Percentiles rank a stretch among this genome's conserved stretches.
phyloP scores from a whole-genome alignment of 2,329 filamentous ascomycete species.

The Aspergillus phoenicis region DNA sequence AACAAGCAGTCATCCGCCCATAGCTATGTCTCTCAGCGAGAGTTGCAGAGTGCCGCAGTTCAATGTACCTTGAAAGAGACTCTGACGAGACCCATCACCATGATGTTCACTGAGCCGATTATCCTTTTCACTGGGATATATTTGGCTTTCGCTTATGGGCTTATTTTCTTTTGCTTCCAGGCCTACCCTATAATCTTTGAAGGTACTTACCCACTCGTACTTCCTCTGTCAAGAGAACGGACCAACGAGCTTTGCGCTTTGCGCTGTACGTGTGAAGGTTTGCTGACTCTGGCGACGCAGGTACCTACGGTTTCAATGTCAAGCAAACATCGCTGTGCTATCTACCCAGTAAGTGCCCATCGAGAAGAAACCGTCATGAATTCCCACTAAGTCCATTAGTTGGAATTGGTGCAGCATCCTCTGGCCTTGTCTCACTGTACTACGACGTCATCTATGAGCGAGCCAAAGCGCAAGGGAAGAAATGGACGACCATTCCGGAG shows the following conservation, averaged over 20 bases:
- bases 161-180: conserved; percentile 75
- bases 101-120: conserved; percentile 73
- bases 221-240: not conserved
- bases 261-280: not conserved
- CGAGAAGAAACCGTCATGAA: not conserved
- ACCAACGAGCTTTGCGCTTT: not conserved
- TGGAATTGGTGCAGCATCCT: conserved; percentile 62
- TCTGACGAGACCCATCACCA: conserved; percentile 69
- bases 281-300: conserved; percentile 22
- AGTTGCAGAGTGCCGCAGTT: conserved; percentile 54
- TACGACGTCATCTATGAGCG: conserved; percentile 65
- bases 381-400: conserved; percentile 40
- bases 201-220: conserved; percentile 16
- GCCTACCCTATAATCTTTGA: conserved; percentile 73
- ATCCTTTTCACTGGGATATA: conserved; percentile 71
- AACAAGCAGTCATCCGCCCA: conserved; percentile 54
- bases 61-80: conserved; percentile 63
- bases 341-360: conserved; percentile 54
- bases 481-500: conserved; percentile 61
- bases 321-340: conserved; percentile 69
- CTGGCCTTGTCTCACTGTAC: conserved; percentile 62
- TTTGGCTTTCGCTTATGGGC: conserved; percentile 68
- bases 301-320: conserved; percentile 64
- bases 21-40: conserved; percentile 59
- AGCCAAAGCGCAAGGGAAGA: conserved; percentile 52